Conservation (phyloP, 208 protist species). For the Tritrichomonas foetus region DNA sequence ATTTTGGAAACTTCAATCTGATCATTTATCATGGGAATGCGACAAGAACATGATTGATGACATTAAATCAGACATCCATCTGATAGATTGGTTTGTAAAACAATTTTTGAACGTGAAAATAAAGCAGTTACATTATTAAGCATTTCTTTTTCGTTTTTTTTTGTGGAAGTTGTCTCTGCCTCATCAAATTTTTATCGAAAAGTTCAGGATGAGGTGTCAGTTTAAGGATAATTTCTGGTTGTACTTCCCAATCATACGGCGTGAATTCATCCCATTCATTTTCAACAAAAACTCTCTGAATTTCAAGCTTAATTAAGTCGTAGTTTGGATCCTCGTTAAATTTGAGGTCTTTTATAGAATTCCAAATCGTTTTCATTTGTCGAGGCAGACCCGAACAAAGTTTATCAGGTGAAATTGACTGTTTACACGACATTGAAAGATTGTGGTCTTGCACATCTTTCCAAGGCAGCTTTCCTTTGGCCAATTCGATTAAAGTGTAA, state of each 20-base stretch:
- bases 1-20: no score
- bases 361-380: neutral
- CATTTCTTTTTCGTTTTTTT: no score
- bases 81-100: no score
- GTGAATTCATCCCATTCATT: neutral
- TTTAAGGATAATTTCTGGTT: neutral
- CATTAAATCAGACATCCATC: no score
- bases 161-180: no score
- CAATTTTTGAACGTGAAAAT: no score
- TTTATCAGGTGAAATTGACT: constrained; percentile 19
- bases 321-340: neutral
- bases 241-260: neutral
- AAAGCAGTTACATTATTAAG: no score
- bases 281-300: neutral
- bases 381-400: neutral
- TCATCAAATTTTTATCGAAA: neutral
- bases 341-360: neutral
- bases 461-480: constrained; percentile 11
- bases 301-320: neutral
- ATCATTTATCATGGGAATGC: no score
- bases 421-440: constrained; percentile 37
- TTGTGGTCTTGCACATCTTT: neutral
- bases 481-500: constrained; percentile 4
- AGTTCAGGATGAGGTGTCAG: neutral
- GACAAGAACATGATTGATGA: no score